Percentiles rank a stretch among this genome's conserved stretches.
phyloP scores from a whole-genome alignment of 768 basidiomycete species.

The Cubamyces lactineus region DNA sequence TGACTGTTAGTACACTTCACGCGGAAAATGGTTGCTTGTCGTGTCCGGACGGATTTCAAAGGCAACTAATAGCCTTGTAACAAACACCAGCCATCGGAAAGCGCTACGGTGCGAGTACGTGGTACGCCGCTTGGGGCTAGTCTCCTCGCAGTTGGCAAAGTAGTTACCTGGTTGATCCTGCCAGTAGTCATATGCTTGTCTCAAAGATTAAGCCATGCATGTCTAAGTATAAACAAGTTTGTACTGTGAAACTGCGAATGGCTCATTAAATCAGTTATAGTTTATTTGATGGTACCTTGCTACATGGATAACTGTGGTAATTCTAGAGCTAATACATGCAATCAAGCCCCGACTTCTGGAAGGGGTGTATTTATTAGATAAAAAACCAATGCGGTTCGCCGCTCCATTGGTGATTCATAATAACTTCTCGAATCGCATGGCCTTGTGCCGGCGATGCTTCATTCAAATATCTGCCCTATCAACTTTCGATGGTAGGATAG shows the following conservation, averaged over 20 bases:
- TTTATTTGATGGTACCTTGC: constrained; percentile 77
- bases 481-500: constrained; percentile 77
- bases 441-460: constrained; percentile 74
- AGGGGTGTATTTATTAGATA: constrained; percentile 77
- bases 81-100: constrained; percentile 25
- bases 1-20: constrained; percentile 18
- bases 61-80: constrained; percentile 28
- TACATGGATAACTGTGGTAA: constrained; percentile 83
- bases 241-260: constrained; percentile 81
- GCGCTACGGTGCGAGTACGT: constrained; percentile 20
- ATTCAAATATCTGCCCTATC: constrained; percentile 75
- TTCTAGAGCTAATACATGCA: constrained; percentile 80
- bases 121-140: constrained; percentile 16
- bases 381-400: constrained; percentile 70
- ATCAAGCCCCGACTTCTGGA: constrained; percentile 69
- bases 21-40: constrained; percentile 24
- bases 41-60: constrained; percentile 25
- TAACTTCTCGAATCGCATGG: constrained; percentile 74
- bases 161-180: constrained; percentile 86
- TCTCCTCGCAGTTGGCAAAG: constrained; percentile 37
- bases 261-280: constrained; percentile 86
- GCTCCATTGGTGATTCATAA: constrained; percentile 75
- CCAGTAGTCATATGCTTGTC: constrained; percentile 86
- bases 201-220: constrained; percentile 86
- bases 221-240: constrained; percentile 76